Base-by-base conservation (phyloP, 805 yeast genomes). In the Helenozyma baotianmanensis region DNA sequence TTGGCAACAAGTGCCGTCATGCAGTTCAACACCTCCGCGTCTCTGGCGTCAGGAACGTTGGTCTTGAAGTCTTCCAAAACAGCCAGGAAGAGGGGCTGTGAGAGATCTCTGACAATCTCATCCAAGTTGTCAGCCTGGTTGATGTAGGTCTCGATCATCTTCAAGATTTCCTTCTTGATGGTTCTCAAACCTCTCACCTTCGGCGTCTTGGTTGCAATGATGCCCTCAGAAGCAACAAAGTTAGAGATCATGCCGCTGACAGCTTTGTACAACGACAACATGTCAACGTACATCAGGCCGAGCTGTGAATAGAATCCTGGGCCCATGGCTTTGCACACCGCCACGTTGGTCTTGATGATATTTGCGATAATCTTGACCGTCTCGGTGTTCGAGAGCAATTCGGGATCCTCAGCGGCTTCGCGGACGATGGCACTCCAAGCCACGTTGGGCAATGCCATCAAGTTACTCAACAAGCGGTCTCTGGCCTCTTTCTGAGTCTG, bases 21-120 rank as follows among this genome's bases (percentile, higher is more conserved):
- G 72, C 97, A 89, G 61, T 84, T 86, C 58, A 92, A 72, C 4
- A 92, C 98, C 63, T 92, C 98, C 6, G 96, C 96, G 64, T 92
- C 98, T 56, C 97, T 80, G 8, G 97, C 96, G 64, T 88, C 95
- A 4, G 97, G 95, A 21, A 88, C 95, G 53, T 85, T 85, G 12
- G 78, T 66, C 51, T 76, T 78, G 64, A 92, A 92, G 58, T 92
- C 99, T 40, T 83, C 94, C 43, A 92, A 72, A 11, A 87, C 89
- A 0, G 97, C 86, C 27, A 72, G 72, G 42, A 92, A 76, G 52
- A 92, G 66, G 19, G 95, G 94, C 42, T 84, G 85, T 4, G 88
- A 80, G 45, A 92, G 72, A 43, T 82, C 87, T 30, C 79, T 72
- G 15, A 85, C 96, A 32, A 90, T 80, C 48, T 86, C 90, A 38